Conservation (phyloP, 1,284 basidiomycete genomes). For the Ceratobasidium sp. region DNA sequence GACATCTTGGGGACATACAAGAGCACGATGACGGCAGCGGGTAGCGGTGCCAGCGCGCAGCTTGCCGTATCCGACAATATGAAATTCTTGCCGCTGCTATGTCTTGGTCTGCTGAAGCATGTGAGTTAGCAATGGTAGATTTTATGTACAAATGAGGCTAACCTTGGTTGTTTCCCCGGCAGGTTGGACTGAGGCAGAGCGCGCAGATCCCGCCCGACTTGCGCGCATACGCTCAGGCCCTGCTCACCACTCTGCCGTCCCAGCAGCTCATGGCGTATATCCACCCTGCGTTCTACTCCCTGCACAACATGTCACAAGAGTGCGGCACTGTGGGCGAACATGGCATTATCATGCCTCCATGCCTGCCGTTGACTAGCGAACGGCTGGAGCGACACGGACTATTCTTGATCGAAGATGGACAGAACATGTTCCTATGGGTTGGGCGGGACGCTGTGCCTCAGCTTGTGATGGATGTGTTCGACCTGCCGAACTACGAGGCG, state of each 20-base stretch:
- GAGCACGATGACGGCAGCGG: conserved; percentile 94
- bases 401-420: conserved; percentile 97
- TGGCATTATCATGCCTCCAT: conserved; percentile 83
- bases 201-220: conserved; percentile 97
- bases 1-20: conserved; percentile 95
- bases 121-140: conserved; percentile 60
- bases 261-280: conserved; percentile 94
- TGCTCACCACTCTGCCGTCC: conserved; percentile 91
- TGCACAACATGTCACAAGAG: conserved; percentile 96
- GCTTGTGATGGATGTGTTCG: conserved; percentile 94
- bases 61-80: conserved; percentile 92
- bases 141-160: neutral
- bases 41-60: conserved; percentile 93
- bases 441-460: conserved; percentile 97
- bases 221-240: conserved; percentile 91
- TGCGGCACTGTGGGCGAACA: conserved; percentile 80
- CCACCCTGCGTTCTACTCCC: conserved; percentile 93
- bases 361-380: conserved; percentile 92
- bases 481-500: conserved; percentile 86
- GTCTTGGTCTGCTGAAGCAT: conserved; percentile 93
- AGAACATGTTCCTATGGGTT: conserved; percentile 98
- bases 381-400: conserved; percentile 94
- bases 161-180: neutral
- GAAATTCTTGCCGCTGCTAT: conserved; percentile 91
- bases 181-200: conserved; percentile 95